Evolutionary conservation across 192 early-diverging fungal genomes (phyloP), one percentile per base, ranked within the genome.

Genomic region (Phycomyces nitens): DNA sequence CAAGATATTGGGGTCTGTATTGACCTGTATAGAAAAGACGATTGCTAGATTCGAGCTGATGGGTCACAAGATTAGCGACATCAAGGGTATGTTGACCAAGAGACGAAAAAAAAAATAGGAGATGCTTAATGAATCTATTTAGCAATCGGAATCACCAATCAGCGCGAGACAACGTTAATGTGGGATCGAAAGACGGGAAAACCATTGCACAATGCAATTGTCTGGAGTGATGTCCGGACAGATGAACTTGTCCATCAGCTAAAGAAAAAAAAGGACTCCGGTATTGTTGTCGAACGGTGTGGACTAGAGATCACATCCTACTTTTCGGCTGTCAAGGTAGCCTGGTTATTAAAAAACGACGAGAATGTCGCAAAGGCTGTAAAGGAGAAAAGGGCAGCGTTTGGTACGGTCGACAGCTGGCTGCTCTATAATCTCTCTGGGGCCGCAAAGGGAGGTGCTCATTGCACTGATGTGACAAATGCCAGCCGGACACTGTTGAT

Each of bases 341-440:
- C 84, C 44, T 97, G 95, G 95, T 75, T 97, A 78, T 72, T 97
- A 24, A 89, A 97, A 62, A 90, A 97, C 66, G 81, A 84, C n/a
- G 47, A 76, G 4, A 77, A 69, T 39, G 89, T 94, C 27, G 77
- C 82, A 72, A 75, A 82, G 29, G 91, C 91, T 18, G 80, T 88
- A 54, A 79, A 92, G 34, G 80, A 87, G 9, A 86, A 84, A 15
- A 85, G 72, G 0, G 71, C 92, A 56, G 76, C 85, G 72, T 93
- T 97, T 68, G 95, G 95, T 54, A 97, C 92, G 1, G 83, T 97
- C 49, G 95, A 97, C 76, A 88, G 90, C 22, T 97, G 95, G 94
- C 77, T 97, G 43, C 88, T 95, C 71, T 95, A 93, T 69, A 94
- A 94, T 71, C 77, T 97, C 53, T 93, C 95, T 0, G 88, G 86